These are phyloP conservation scores for Priceomyces castillae DNA, from an alignment of 805 yeast species.

Conservation along the genomic window DNA sequence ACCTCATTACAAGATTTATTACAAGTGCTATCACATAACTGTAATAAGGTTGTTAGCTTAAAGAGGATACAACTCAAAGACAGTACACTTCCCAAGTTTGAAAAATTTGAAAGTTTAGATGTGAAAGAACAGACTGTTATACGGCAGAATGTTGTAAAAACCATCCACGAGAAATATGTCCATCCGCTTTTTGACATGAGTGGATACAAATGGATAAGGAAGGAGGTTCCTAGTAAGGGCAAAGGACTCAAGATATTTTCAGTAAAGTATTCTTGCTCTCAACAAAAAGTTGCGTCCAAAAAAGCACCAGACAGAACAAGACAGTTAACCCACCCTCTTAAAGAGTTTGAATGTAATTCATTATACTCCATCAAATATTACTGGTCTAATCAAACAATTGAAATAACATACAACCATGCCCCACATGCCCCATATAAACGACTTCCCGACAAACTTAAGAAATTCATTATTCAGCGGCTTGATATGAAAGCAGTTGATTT, in stretches of 20 bases:
- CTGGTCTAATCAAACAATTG: slow-evolving; percentile 14
- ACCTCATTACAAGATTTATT: slow-evolving; percentile 3
- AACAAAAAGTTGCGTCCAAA: slow-evolving; percentile 8
- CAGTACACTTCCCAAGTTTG: slow-evolving; percentile 3
- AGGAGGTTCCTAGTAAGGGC: slow-evolving; percentile 17
- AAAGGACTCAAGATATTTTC: slow-evolving; percentile 16
- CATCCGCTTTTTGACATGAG: slow-evolving; percentile 14
- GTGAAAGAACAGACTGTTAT: slow-evolving; percentile 1
- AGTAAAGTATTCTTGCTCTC: slow-evolving; percentile 17
- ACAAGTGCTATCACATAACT: slow-evolving; percentile 7
- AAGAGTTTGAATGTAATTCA: slow-evolving; percentile 16
- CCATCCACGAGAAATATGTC: slow-evolving; percentile 15
- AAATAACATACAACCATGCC: slow-evolving; percentile 13
- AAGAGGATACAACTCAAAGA: slow-evolving; percentile 7
- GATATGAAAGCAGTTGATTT: slow-evolving; percentile 17
- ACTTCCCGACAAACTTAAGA: slow-evolving; percentile 17
- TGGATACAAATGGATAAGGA: slow-evolving; percentile 18
- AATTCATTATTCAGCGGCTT: slow-evolving; percentile 14
- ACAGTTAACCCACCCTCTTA: slow-evolving; percentile 15
- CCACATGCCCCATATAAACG: slow-evolving; percentile 15
- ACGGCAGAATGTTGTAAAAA: slow-evolving; percentile 8
- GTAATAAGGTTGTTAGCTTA: slow-evolving; percentile 1
- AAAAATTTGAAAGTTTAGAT: background rate
- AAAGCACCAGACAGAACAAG: slow-evolving; percentile 8
- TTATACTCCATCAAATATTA: slow-evolving; percentile 13